A percentile compares a stretch with the other conserved stretches of the same genome.
Conservation (phyloP, 192 early-diverging fungal species). For the Linnemannia elongata region DNA sequence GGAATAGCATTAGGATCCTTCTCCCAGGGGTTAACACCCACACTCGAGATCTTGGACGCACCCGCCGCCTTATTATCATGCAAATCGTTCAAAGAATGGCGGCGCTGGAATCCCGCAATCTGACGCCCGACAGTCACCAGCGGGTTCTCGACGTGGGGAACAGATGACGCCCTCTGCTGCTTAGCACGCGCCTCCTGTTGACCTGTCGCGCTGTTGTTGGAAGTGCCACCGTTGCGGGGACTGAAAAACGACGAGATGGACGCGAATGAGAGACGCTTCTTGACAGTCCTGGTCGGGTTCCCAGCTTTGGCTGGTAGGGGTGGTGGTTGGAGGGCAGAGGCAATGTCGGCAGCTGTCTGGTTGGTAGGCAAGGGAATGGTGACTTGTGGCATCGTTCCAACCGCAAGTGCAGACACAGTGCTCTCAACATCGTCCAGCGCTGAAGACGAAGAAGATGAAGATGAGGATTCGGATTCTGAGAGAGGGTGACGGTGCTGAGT, state of each 20-base stretch:
- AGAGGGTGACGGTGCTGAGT: not conserved
- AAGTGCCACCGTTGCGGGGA: not conserved
- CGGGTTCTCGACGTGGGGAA: conserved; percentile 47
- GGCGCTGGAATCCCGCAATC: conserved; percentile 49
- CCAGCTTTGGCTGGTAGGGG: not conserved
- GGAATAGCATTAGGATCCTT: not conserved
- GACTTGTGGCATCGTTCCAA: not conserved
- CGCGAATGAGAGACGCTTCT: conserved; percentile 49
- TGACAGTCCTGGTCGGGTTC: conserved; percentile 34
- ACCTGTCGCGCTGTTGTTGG: not conserved
- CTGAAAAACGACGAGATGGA: conserved; percentile 50
- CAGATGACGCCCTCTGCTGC: conserved; percentile 38
- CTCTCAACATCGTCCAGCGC: not conserved
- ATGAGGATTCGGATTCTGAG: not conserved
- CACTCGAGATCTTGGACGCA: not conserved
- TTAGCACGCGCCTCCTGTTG: conserved; percentile 30
- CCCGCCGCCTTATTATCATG: not conserved
- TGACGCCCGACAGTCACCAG: conserved; percentile 37
- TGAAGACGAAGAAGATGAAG: not conserved
- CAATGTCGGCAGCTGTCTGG: not conserved
- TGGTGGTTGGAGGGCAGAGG: not conserved
- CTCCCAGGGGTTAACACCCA: not conserved
- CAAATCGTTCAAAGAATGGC: conserved; percentile 46
- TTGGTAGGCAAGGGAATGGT: not conserved
- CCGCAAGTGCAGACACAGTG: not conserved